Evolutionary conservation across 805 yeast species (phyloP).

Genomic region (Yarrowia bubula): DNA sequence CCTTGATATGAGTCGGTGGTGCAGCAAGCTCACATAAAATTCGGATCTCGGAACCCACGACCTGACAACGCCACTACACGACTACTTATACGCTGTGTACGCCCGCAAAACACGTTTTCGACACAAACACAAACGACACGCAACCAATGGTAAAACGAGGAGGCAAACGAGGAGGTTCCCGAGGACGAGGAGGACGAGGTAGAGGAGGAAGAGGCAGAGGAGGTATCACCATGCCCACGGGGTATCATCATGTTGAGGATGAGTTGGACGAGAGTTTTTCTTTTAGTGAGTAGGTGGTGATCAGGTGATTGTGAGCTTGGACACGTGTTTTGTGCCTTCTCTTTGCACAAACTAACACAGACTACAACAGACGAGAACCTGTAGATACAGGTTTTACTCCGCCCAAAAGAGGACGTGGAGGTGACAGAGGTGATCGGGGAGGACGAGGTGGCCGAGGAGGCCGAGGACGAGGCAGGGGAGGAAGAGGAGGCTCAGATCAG

Average conservation of each 20-base stretch:
- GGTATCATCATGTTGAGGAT: not conserved
- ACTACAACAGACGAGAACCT: not conserved
- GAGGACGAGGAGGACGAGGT: conserved; percentile 15
- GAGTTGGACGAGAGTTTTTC: not conserved
- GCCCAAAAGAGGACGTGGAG: not conserved
- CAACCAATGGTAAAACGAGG: conserved; percentile 22
- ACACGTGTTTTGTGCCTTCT: too few relatives aligned
- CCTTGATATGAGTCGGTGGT: conserved; percentile 19
- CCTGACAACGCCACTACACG: not conserved
- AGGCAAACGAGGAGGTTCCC: conserved; percentile 8
- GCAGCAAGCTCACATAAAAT: conserved; percentile 16
- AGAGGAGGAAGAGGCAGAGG: not conserved
- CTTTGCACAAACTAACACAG: too few relatives aligned
- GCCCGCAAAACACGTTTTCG: not conserved
- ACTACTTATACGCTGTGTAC: not conserved
- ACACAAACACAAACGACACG: not conserved
- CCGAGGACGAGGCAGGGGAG: not conserved
- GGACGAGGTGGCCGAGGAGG: not conserved
- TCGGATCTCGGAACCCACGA: not conserved
- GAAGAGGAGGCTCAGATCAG: not conserved
- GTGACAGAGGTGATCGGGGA: conserved; percentile 7
- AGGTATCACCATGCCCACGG: not conserved
- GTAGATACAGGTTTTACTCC: not conserved
- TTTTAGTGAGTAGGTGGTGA: not conserved
- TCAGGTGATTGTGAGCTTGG: too few relatives aligned